Evolutionary conservation across 805 yeast genomes (phyloP).

Genomic region (Lipomyces mesembrius): DNA sequence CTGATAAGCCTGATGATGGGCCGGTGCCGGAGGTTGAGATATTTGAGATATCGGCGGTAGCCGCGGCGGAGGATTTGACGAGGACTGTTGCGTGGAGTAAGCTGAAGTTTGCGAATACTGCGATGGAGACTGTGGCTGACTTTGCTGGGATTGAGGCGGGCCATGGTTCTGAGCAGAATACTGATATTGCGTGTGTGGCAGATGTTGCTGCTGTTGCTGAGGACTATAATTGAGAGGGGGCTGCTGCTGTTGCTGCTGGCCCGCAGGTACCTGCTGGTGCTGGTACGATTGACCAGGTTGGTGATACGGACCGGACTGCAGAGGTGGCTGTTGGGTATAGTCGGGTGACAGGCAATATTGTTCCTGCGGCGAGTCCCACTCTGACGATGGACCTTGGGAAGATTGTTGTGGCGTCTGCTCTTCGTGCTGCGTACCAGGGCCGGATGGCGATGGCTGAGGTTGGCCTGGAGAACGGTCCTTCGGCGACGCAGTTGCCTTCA

Average conservation of each 20-base stretch:
- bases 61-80: slow-evolving; percentile 3
- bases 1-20: slow-evolving; percentile 9
- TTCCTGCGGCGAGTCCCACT: slow-evolving; percentile 6
- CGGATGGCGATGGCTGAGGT: background rate
- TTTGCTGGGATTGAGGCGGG: slow-evolving; percentile 11
- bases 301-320: background rate
- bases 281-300: slow-evolving; percentile 8
- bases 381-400: slow-evolving; percentile 9
- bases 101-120: slow-evolving; percentile 5
- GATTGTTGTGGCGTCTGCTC: slow-evolving; percentile 10
- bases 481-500: background rate
- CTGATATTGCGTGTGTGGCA: slow-evolving; percentile 5
- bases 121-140: slow-evolving; percentile 9
- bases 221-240: slow-evolving; percentile 1
- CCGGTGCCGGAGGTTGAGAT: slow-evolving; percentile 15
- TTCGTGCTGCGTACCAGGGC: slow-evolving; percentile 14
- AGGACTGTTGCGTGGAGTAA: slow-evolving; percentile 3
- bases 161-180: slow-evolving; percentile 1
- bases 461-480: background rate
- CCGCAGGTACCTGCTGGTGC: slow-evolving; percentile 3
- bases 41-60: slow-evolving; percentile 33
- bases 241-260: slow-evolving; percentile 8
- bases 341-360: slow-evolving; percentile 4
- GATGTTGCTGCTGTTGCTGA: slow-evolving; percentile 3
- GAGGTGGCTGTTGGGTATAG: slow-evolving; percentile 12